Conservation (phyloP, 148 eudicot species). For the Cornus kousa region DNA sequence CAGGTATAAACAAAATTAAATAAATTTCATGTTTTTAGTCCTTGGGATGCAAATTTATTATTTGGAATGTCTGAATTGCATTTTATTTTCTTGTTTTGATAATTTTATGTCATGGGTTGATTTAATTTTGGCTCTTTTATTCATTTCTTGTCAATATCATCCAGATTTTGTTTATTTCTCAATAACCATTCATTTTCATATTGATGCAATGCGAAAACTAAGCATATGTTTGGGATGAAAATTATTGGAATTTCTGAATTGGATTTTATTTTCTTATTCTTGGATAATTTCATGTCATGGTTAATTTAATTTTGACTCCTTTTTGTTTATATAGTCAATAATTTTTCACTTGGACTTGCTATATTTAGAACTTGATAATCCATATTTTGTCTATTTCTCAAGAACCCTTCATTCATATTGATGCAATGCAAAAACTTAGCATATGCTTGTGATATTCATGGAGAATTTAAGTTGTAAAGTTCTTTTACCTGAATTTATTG, state of each 20-base stretch:
- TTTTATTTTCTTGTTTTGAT: neutral
- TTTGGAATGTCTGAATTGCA: neutral
- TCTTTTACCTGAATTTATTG: neutral
- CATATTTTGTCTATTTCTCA: neutral
- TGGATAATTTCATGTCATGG: neutral
- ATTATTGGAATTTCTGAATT: too few species aligned
- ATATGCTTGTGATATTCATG: neutral
- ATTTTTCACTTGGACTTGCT: too few species aligned
- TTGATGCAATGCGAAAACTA: neutral
- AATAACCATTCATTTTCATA: too few species aligned
- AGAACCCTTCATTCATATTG: neutral
- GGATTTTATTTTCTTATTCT: neutral
- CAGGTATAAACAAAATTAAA: slow-evolving; percentile 30
- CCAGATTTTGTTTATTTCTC: too few species aligned
- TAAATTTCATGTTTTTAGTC: neutral
- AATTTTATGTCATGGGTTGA: neutral
- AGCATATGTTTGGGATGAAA: too few species aligned
- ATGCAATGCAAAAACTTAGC: neutral
- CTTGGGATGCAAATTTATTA: too few species aligned
- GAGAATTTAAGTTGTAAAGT: neutral
- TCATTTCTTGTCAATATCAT: too few species aligned
- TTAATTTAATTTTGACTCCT: neutral
- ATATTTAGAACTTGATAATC: neutral
- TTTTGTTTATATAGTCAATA: too few species aligned
- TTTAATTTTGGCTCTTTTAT: neutral